Conservation (phyloP, 208 protist genomes). For the Angomonas ambiguus region DNA sequence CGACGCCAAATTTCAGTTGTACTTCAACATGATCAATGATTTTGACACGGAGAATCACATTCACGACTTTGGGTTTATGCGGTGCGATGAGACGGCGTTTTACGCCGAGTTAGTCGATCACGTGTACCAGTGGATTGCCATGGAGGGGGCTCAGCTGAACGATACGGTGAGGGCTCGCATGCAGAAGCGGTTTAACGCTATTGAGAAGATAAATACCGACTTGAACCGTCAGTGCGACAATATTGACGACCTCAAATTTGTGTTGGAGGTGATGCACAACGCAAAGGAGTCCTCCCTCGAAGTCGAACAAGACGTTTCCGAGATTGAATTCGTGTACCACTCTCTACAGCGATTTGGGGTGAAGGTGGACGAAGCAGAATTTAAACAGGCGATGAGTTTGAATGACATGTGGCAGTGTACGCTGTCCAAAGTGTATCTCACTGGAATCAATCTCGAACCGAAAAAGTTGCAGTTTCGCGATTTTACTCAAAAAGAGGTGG, state of each 20-base stretch:
- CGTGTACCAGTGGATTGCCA: conserved; percentile 90
- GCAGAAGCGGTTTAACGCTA: conserved; percentile 62
- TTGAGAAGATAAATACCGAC: conserved; percentile 85
- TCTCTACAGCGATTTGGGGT: conserved; percentile 92
- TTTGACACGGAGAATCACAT: conserved; percentile 83
- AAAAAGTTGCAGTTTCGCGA: conserved; percentile 94
- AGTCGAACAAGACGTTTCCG: conserved; percentile 91
- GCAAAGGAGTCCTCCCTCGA: conserved; percentile 81
- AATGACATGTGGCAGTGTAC: conserved; percentile 84
- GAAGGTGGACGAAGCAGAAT: conserved; percentile 74
- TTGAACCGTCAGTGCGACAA: conserved; percentile 84
- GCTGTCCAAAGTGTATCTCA: conserved; percentile 61
- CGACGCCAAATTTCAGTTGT: conserved; percentile 93
- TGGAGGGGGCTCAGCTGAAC: conserved; percentile 93
- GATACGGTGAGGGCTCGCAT: conserved; percentile 78
- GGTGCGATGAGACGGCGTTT: conserved; percentile 89
- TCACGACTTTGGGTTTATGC: conserved; percentile 95
- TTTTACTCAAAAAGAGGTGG: conserved; percentile 89
- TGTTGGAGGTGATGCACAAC: conserved; percentile 93
- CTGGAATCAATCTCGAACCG: conserved; percentile 78
- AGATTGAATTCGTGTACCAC: conserved; percentile 94
- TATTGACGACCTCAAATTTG: conserved; percentile 95
- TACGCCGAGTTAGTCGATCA: conserved; percentile 89
- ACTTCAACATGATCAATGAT: conserved; percentile 92
- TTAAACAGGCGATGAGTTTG: conserved; percentile 72